Percentiles rank a stretch among this genome's conserved stretches.
These are phyloP conservation scores for Cyberlindnera euphorbiiphila DNA, from an alignment of 805 yeast genomes.

Conservation along the genomic window DNA sequence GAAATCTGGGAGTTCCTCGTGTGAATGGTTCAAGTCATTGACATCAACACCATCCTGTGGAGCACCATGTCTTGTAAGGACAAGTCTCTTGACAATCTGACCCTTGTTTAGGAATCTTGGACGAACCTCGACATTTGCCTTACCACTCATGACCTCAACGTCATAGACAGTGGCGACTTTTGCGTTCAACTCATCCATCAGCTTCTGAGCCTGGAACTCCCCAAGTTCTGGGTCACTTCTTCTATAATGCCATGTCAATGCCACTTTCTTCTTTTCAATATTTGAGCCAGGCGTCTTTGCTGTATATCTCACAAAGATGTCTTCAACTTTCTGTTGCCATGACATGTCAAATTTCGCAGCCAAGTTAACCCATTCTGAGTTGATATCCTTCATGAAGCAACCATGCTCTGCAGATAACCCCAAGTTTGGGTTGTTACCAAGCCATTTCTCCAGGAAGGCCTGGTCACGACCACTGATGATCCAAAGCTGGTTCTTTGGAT, in stretches of 20 bases:
- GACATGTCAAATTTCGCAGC: slow-evolving; percentile 84
- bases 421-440: slow-evolving; percentile 59
- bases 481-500: slow-evolving; percentile 87
- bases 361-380: slow-evolving; percentile 75
- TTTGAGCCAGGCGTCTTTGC: slow-evolving; percentile 88
- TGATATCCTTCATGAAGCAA: slow-evolving; percentile 81
- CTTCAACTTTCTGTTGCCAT: slow-evolving; percentile 85
- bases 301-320: slow-evolving; percentile 69
- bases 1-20: slow-evolving; percentile 69
- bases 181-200: slow-evolving; percentile 58
- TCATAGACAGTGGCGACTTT: slow-evolving; percentile 65
- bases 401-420: slow-evolving; percentile 98
- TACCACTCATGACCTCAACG: slow-evolving; percentile 94
- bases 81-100: slow-evolving; percentile 83
- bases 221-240: slow-evolving; percentile 94
- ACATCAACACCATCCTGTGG: slow-evolving; percentile 39
- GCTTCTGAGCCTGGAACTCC: slow-evolving; percentile 72
- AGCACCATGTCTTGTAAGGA: slow-evolving; percentile 58
- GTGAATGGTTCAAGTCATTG: slow-evolving; percentile 30
- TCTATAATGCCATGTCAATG: slow-evolving; percentile 97
- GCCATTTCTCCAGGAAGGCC: slow-evolving; percentile 81
- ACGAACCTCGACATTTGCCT: slow-evolving; percentile 96
- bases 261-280: slow-evolving; percentile 86
- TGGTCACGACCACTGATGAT: slow-evolving; percentile 95
- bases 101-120: slow-evolving; percentile 95